phyloP scores from a whole-genome alignment of 345 rosid genomes.

The Passiflora organensis region DNA sequence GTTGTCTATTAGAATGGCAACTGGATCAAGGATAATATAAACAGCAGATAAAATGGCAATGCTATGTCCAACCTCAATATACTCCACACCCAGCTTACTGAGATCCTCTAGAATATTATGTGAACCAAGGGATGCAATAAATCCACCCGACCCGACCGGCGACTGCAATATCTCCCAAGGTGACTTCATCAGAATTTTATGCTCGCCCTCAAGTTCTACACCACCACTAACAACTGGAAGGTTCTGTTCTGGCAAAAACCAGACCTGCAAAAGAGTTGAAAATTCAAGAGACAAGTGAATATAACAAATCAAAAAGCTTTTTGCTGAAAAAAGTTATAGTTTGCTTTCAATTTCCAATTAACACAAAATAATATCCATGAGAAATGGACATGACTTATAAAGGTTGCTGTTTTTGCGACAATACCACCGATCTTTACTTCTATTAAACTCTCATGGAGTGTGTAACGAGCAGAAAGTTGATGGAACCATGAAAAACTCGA shows the following conservation, averaged over 20 bases:
- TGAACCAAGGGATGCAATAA: constrained; percentile 55
- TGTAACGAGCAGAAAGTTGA: too few relatives aligned
- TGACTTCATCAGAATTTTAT: constrained; percentile 84
- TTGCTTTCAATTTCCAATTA: too few relatives aligned
- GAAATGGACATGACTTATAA: too few relatives aligned
- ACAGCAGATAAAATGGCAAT: background rate
- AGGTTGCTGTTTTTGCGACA: too few relatives aligned
- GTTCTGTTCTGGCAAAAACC: constrained; percentile 70
- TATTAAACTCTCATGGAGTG: too few relatives aligned
- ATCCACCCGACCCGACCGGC: constrained; percentile 78
- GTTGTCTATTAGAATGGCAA: too few relatives aligned
- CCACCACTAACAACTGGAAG: constrained; percentile 65
- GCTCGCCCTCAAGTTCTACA: constrained; percentile 40
- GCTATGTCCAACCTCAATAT: constrained; percentile 50
- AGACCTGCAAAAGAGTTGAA: constrained; percentile 41
- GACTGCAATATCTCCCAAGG: constrained; percentile 85
- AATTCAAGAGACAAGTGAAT: constrained; percentile 3
- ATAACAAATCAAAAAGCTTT: background rate
- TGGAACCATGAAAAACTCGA: too few relatives aligned
- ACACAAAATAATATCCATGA: too few relatives aligned
- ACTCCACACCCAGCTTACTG: constrained; percentile 48
- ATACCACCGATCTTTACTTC: too few relatives aligned
- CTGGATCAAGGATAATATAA: too few relatives aligned
- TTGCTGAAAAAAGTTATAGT: background rate
- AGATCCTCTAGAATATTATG: constrained; percentile 46